A percentile compares a stretch with the other conserved stretches of the same genome.
Conservation (phyloP, 306 rosid species). For the Nissolia schottii region DNA sequence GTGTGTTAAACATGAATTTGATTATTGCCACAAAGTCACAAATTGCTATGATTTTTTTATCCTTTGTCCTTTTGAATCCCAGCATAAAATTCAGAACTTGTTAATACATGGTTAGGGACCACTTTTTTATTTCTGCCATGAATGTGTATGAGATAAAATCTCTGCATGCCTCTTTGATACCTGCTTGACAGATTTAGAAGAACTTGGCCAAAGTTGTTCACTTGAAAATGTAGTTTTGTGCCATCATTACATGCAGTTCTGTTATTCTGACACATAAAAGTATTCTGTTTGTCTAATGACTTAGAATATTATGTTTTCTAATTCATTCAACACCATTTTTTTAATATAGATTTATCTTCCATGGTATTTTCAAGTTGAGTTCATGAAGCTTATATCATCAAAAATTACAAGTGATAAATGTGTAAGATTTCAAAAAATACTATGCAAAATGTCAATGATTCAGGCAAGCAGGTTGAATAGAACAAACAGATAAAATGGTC, state of each 20-base stretch:
- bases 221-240: not conserved
- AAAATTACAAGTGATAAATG: not conserved
- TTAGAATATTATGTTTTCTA: not conserved
- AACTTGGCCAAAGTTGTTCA: not conserved
- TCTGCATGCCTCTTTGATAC: not conserved
- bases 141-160: not conserved
- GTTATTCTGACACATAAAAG: not conserved
- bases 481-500: not conserved
- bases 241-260: not conserved
- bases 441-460: not conserved
- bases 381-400: not conserved
- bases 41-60: not conserved
- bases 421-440: not conserved
- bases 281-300: not conserved
- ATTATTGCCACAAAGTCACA: not conserved
- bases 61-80: not conserved
- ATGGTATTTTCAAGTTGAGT: not conserved
- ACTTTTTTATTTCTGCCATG: not conserved
- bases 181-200: not conserved
- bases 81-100: not conserved
- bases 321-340: not conserved
- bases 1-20: not conserved
- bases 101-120: not conserved
- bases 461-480: not conserved
- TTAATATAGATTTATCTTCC: not conserved